Conservation (phyloP, 2,329 filamentous ascomycete genomes). For the Penicillium sp. region DNA sequence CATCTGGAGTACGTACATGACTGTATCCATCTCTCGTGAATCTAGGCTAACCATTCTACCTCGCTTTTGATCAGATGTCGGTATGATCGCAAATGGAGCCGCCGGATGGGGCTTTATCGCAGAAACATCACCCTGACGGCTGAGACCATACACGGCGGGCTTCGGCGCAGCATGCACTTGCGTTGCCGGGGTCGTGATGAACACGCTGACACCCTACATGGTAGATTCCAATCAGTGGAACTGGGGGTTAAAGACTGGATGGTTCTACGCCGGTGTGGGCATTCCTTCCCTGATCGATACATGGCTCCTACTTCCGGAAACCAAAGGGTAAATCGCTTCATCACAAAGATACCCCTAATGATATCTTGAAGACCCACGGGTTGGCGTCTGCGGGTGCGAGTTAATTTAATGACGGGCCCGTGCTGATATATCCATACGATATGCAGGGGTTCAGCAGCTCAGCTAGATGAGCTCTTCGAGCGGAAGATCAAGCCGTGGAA, state of each 20-base stretch:
- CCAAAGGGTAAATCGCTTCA: no score
- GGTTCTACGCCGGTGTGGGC: slow-evolving; percentile 17
- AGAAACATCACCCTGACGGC: slow-evolving; percentile 43
- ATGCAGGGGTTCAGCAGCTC: no score
- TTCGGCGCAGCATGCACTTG: slow-evolving; percentile 19
- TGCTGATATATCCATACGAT: no score
- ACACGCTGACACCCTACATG: slow-evolving; percentile 17
- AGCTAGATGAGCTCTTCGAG: no score
- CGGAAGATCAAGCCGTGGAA: no score
- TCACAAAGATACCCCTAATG: no score
- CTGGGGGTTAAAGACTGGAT: slow-evolving; percentile 18
- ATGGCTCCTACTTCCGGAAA: slow-evolving; percentile 21
- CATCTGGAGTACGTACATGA: slow-evolving; percentile 12
- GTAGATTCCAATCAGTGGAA: slow-evolving; percentile 19
- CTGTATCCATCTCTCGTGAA: no score
- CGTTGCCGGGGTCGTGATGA: slow-evolving; percentile 11
- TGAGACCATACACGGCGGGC: slow-evolving; percentile 30
- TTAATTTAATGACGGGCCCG: no score
- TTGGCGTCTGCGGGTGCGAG: no score
- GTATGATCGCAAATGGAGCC: slow-evolving; percentile 31
- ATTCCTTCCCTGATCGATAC: slow-evolving; percentile 13
- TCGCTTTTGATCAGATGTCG: slow-evolving; percentile 24
- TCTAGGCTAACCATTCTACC: no score
- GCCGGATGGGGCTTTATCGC: slow-evolving; percentile 38
- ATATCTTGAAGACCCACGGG: no score